Percentiles rank a stretch among this genome's conserved stretches.
These are phyloP conservation scores for Erigeron canadensis DNA, from an alignment of 129 eudicot genomes.

Conservation along the genomic window DNA sequence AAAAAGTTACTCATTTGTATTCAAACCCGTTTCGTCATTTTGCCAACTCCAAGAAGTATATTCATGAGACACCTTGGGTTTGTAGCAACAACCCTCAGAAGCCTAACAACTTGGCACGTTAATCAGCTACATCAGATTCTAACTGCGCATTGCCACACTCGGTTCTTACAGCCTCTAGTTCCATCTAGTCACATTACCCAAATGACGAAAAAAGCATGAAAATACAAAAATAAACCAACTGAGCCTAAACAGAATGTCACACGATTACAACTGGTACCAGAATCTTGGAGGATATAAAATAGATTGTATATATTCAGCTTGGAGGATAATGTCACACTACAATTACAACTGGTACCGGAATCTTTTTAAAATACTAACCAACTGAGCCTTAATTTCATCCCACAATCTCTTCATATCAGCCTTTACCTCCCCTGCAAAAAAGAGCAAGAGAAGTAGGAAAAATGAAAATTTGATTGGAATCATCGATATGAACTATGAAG, in stretches of 20 bases:
- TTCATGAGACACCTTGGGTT: background rate
- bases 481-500: background rate
- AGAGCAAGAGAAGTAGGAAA: background rate
- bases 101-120: conserved; percentile 96
- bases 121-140: conserved; percentile 97
- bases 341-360: background rate
- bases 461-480: background rate
- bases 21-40: too few relatives aligned
- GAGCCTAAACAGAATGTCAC: too few relatives aligned
- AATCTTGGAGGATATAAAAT: background rate
- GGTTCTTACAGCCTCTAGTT: conserved; percentile 71
- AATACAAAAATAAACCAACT: background rate
- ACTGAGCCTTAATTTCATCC: conserved; percentile 61
- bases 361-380: conserved; percentile 55
- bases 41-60: background rate
- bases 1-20: too few relatives aligned
- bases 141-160: conserved; percentile 78
- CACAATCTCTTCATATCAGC: conserved; percentile 76
- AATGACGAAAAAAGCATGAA: conserved; percentile 9
- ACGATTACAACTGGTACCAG: too few relatives aligned
- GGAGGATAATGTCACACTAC: conserved; percentile 5
- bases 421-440: conserved; percentile 72
- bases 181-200: conserved; percentile 51
- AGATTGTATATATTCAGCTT: conserved; percentile 6
- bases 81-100: conserved; percentile 80